These are phyloP conservation scores for Fusarium dlaminii DNA, from an alignment of 2,329 filamentous ascomycete species.

Conservation along the genomic window DNA sequence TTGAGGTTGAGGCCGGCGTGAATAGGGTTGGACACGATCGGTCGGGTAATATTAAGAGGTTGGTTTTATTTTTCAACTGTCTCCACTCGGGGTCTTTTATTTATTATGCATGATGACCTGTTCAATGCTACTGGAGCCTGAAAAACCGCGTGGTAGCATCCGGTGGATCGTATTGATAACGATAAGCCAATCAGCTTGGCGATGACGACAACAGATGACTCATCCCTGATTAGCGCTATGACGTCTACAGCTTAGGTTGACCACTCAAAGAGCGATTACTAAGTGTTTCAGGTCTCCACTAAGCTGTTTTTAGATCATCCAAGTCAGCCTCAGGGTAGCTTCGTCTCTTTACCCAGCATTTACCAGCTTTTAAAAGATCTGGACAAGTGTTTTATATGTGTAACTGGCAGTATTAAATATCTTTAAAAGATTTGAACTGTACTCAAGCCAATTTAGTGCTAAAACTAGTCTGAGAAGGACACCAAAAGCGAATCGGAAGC, in stretches of 20 bases:
- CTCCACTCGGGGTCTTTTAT: not conserved
- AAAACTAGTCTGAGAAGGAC: accelerated
- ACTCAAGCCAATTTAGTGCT: accelerated
- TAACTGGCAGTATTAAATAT: accelerated
- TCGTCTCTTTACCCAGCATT: not conserved
- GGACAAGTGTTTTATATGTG: accelerated
- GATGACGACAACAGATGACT: not conserved
- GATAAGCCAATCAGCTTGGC: not conserved
- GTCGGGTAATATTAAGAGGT: not conserved
- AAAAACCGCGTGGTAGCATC: not conserved
- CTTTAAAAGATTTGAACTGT: accelerated
- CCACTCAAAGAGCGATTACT: not conserved
- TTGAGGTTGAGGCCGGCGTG: not conserved
- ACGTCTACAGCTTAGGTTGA: not conserved
- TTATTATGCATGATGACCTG: not conserved
- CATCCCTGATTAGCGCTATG: not conserved
- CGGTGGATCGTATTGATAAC: not conserved
- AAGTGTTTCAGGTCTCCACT: not conserved
- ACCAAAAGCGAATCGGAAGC: not conserved
- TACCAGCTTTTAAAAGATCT: accelerated
- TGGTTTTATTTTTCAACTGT: not conserved
- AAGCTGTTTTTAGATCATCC: not conserved
- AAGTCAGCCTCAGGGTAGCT: not conserved
- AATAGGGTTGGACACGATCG: not conserved
- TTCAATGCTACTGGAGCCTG: constrained; percentile 1